Conservation (phyloP, 305 asterid species). For the Fraxinus angustifolia region DNA sequence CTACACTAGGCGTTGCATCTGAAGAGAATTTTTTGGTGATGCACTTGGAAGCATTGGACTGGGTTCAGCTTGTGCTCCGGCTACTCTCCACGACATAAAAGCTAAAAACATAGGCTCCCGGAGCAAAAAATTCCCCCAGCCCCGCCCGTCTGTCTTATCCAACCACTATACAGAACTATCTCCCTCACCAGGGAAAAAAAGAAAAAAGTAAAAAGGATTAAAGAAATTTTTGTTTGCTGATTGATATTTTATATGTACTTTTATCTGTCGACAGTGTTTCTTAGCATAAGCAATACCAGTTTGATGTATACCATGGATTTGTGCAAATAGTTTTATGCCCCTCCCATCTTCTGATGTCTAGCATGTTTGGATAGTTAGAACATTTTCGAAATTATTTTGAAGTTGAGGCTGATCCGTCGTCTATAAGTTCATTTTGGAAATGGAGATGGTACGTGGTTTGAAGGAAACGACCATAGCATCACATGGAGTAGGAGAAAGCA, state of each 20-base stretch:
- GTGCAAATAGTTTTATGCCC: background rate
- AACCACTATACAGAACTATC: background rate
- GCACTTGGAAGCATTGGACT: background rate
- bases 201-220: background rate
- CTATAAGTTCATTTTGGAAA: background rate
- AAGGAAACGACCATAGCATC: background rate
- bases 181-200: background rate
- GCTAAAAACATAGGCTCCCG: background rate
- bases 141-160: background rate
- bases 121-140: background rate
- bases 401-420: background rate
- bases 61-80: background rate
- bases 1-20: background rate
- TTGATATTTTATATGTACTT: background rate
- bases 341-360: background rate
- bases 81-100: background rate
- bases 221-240: background rate
- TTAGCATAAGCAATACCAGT: background rate
- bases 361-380: background rate
- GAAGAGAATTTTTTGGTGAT: slow-evolving; percentile 4
- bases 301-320: background rate
- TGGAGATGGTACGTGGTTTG: background rate
- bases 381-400: background rate
- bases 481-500: background rate
- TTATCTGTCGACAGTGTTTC: background rate